Evolutionary conservation across 306 rosid species (phyloP), one percentile per base, ranked within the genome.

Genomic region (Inga oerstediana): DNA sequence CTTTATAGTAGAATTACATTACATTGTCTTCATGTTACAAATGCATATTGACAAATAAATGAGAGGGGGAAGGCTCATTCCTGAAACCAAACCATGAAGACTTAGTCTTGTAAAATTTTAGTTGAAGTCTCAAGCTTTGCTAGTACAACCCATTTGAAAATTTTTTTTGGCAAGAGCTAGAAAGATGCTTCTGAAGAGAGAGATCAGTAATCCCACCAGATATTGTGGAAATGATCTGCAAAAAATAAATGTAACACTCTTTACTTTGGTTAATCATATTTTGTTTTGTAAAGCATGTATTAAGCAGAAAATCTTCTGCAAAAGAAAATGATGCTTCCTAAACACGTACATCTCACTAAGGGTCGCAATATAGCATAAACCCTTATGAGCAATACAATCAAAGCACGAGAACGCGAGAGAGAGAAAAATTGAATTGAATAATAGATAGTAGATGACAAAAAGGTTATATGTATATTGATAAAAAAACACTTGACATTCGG

Each of bases 121-220:
- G 34, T 32, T 32, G 34, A 32, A 32, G 34, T 32, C 34, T 32
- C 34, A 32, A 32, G 34, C 34, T 32, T 32, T 32, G 34, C 34
- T 2, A 32, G 2, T 32, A 32, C 34, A 32, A 32, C 34, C 34
- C 34, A 32, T 1, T 32, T 32, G 34, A 32, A 1, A 32, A 32
- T 32, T 32, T 32, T 32, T 24, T 24, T 24, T 24, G 34, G 34
- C 34, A 32, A 2, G 34, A 32, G 34, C 34, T 32, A 32, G 34
- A 32, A 32, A 32, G 34, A 32, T 32, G 34, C 34, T 32, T 32
- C 1, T 1, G 94, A 83, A 96, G 94, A 45, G 97, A 85, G 56
- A 96, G 81, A 88, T 94, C 99, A 46, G 99, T 94, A 75, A 94
- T 74, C 78, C 99, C 99, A 58, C 99, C 99, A 56, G 98, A 88